Percentiles rank a stretch among this genome's conserved stretches.
These are phyloP conservation scores for Acacia concinna DNA, from an alignment of 331 rosid species.

Conservation along the genomic window DNA sequence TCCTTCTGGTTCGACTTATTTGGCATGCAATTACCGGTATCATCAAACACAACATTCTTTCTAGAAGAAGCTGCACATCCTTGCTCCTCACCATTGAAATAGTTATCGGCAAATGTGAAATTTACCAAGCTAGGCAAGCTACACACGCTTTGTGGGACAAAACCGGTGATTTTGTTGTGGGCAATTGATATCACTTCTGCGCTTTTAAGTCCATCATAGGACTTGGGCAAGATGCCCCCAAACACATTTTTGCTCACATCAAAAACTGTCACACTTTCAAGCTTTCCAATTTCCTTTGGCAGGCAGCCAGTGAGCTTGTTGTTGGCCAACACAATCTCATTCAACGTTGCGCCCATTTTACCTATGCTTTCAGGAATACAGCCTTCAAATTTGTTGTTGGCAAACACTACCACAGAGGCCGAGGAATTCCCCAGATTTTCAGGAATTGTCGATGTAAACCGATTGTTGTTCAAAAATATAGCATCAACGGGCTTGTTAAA, in stretches of 20 bases:
- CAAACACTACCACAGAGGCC: conserved; percentile 43
- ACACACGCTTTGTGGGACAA: conserved; percentile 34
- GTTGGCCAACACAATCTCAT: conserved; percentile 39
- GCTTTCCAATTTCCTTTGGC: conserved; percentile 40
- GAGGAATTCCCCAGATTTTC: conserved; percentile 39
- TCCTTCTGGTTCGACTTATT: conserved; percentile 39
- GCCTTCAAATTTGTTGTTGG: conserved; percentile 40
- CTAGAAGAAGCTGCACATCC: conserved; percentile 33
- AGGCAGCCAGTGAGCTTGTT: conserved; percentile 50
- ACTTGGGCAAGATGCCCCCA: conserved; percentile 39
- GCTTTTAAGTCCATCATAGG: not conserved
- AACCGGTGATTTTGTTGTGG: conserved; percentile 43
- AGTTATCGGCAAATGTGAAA: conserved; percentile 42
- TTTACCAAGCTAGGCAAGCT: conserved; percentile 30
- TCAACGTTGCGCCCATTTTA: conserved; percentile 40
- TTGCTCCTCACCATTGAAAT: conserved; percentile 42
- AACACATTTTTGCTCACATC: conserved; percentile 37
- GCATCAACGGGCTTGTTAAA: conserved; percentile 42
- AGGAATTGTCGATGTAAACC: conserved; percentile 47
- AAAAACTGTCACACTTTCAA: conserved; percentile 6
- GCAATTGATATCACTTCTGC: conserved; percentile 21
- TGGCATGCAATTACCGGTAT: conserved; percentile 38
- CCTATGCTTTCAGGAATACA: conserved; percentile 55
- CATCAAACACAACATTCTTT: conserved; percentile 31
- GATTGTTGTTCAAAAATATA: conserved; percentile 45